Base-by-base conservation (phyloP, 768 basidiomycete genomes). In the Clathrus columnatus region DNA sequence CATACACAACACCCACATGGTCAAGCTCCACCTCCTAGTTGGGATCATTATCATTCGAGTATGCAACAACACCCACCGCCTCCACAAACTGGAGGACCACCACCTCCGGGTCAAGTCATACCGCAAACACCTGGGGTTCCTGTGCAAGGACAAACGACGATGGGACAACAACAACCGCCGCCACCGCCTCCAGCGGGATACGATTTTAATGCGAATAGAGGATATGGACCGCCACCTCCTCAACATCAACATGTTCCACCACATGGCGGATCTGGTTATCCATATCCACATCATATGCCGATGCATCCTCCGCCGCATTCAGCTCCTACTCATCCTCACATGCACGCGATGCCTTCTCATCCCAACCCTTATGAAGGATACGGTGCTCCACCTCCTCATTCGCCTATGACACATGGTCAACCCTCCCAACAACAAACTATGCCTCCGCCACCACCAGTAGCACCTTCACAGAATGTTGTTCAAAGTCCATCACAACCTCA, bases 181-280 rank as follows among this genome's bases (percentile, higher is more conserved):
- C 36, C 36, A 14, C 36, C 36, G 11, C 36, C 36, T 8, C 4
- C 36, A 36, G 36, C 14, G 4, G 36, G 36, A 11, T 36, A 36
- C n/a, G 36, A 36, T 36, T 36, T 36, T n/a, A 36, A 36, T 11
- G 36, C 36, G n/a, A 36, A 36, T 11, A 36, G 36, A 36, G 36
- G 36, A n/a, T 36, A 36, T n/a, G 36, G 36, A 14, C 59, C 57
- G 20, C 59, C 59, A 20, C 59, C 59, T 4, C 59, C 59, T 14
- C 32, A n/a, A 54, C 7, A 10, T 20, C 53, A 57, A 16, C 41
- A 50, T 27, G 51, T 44, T 43, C 56, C 50, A 26, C 56, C 54
- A 2, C 51, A 23, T 23, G 24, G 48, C 36, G 42, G 42, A 32
- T 32, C 45, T n/a, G 41, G 18, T 29, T 47, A 59, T 41, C 20